Conservation (phyloP, 164 flowering plant genomes). For the Warburgia ugandensis region DNA sequence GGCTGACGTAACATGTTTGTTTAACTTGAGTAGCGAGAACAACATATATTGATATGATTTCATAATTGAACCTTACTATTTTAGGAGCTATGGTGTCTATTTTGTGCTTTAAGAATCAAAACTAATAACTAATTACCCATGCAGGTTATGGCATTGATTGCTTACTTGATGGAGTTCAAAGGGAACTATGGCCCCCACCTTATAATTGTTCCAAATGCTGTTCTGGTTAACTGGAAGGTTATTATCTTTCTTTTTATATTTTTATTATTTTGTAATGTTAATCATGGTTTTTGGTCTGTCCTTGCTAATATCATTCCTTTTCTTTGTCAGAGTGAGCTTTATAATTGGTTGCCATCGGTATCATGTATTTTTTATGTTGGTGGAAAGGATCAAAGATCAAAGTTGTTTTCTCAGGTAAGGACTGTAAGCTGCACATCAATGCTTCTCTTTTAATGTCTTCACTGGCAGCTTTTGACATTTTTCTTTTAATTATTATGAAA, state of each 20-base stretch:
- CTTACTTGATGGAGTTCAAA: conserved; percentile 97
- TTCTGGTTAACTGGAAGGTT: conserved; percentile 99
- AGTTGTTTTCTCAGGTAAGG: conserved; percentile 90
- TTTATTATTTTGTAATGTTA: neutral
- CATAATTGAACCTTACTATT: too few species aligned
- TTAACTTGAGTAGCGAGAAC: too few species aligned
- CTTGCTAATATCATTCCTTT: too few species aligned
- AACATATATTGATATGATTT: too few species aligned
- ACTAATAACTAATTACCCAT: conserved; percentile 1
- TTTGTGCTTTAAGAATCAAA: neutral
- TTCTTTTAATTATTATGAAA: too few species aligned
- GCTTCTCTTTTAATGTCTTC: too few species aligned
- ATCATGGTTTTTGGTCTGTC: too few species aligned
- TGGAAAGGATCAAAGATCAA: conserved; percentile 80
- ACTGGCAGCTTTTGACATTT: too few species aligned
- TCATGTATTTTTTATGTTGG: conserved; percentile 98
- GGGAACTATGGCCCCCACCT: conserved; percentile 99
- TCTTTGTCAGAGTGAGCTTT: conserved; percentile 79
- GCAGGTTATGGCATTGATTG: conserved; percentile 99
- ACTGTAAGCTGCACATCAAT: neutral
- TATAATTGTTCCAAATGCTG: conserved; percentile 99
- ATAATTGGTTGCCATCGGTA: conserved; percentile 86
- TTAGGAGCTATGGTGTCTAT: neutral
- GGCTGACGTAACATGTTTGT: too few species aligned
- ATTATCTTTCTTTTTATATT: neutral